phyloP scores from a whole-genome alignment of 1,284 basidiomycete species.

The Agaricales sp. region DNA sequence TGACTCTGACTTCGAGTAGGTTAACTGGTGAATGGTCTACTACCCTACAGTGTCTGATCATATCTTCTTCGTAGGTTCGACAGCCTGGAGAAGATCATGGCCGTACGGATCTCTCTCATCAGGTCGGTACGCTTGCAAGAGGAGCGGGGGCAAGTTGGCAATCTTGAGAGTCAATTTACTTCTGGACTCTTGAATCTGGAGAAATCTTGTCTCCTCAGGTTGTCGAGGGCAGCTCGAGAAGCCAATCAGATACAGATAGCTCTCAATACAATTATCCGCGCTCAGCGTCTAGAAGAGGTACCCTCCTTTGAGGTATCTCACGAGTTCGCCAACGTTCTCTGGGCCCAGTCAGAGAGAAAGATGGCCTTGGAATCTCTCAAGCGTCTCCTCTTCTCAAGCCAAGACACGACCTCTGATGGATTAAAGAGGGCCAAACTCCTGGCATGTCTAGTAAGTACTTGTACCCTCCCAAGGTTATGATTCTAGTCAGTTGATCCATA shows the following conservation, averaged over 20 bases:
- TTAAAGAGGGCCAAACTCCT: constrained; percentile 12
- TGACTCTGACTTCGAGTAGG: constrained; percentile 56
- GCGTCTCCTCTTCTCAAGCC: constrained; percentile 26
- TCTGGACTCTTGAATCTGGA: constrained; percentile 52
- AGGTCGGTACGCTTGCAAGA: constrained; percentile 56
- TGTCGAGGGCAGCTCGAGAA: constrained; percentile 69
- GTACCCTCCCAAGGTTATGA: constrained; percentile 4
- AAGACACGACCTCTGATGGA: constrained; percentile 7
- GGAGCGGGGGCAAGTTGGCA: constrained; percentile 64
- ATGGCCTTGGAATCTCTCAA: constrained; percentile 73
- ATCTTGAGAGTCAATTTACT: constrained; percentile 45
- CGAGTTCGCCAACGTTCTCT: constrained; percentile 87
- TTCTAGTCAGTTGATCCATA: constrained; percentile 33
- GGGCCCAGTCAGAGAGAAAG: constrained; percentile 80
- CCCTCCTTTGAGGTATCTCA: constrained; percentile 49
- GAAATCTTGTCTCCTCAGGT: constrained; percentile 56
- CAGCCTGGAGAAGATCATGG: constrained; percentile 69
- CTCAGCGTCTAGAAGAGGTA: constrained; percentile 48
- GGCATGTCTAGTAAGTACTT: constrained; percentile 10
- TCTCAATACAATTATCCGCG: constrained; percentile 75
- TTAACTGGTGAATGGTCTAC: constrained; percentile 11
- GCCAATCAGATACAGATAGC: constrained; percentile 72
- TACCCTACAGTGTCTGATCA: constrained; percentile 3
- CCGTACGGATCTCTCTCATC: constrained; percentile 78
- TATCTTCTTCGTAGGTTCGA: constrained; percentile 46